phyloP scores from a whole-genome alignment of 441 rosid genomes.

The California macrophylla region DNA sequence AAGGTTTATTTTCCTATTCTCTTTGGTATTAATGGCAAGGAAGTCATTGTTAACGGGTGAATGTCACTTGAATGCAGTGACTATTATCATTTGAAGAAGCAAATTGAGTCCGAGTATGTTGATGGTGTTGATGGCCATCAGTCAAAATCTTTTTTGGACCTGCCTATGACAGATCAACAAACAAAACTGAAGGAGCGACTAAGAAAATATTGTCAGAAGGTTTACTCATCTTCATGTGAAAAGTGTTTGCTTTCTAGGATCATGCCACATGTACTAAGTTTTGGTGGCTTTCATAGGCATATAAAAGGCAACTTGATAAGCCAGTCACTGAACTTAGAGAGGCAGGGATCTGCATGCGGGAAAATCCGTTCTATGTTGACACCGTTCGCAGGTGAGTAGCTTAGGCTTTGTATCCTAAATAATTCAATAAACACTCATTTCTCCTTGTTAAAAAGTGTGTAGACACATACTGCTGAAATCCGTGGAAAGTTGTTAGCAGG shows the following conservation, averaged over 20 bases:
- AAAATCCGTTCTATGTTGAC: slow-evolving; percentile 89
- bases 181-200: slow-evolving; percentile 72
- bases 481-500: neutral
- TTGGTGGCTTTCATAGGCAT: slow-evolving; percentile 47
- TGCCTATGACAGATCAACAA: slow-evolving; percentile 83
- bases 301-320: slow-evolving; percentile 76
- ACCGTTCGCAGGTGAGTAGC: slow-evolving; percentile 83
- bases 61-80: slow-evolving; percentile 48
- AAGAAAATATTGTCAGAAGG: slow-evolving; percentile 91
- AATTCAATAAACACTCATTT: slow-evolving; percentile 16
- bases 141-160: slow-evolving; percentile 76
- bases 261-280: slow-evolving; percentile 18
- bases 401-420: slow-evolving; percentile 19
- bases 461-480: slow-evolving; percentile 10
- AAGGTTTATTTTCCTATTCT: slow-evolving; percentile 41
- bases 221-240: slow-evolving; percentile 17
- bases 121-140: slow-evolving; percentile 50
- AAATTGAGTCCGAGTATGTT: slow-evolving; percentile 86
- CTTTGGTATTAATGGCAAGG: slow-evolving; percentile 12
- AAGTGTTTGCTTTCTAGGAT: slow-evolving; percentile 14
- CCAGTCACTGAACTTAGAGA: slow-evolving; percentile 94
- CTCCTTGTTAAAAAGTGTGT: slow-evolving; percentile 4
- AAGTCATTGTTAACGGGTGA: slow-evolving; percentile 19
- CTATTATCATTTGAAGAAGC: slow-evolving; percentile 89
- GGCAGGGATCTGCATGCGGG: slow-evolving; percentile 99